Evolutionary conservation across 2,329 filamentous ascomycete genomes (phyloP).

Genomic region (Colletotrichum navitas): DNA sequence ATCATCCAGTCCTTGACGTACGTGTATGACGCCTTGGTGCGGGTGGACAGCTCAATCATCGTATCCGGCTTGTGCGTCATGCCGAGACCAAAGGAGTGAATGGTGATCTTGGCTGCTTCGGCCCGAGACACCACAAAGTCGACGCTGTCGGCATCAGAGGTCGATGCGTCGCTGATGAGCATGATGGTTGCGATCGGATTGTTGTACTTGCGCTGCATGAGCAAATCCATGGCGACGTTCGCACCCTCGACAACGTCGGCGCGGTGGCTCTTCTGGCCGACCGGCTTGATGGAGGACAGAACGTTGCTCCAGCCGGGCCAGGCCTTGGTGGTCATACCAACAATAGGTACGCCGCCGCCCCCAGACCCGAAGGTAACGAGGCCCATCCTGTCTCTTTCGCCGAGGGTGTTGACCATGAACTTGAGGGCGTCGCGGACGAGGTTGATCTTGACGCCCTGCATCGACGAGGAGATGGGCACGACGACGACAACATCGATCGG

Average conservation of each 20-base stretch:
- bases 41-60: conserved; percentile 96
- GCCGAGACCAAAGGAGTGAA: conserved; percentile 95
- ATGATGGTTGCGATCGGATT: conserved; percentile 96
- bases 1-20: conserved; percentile 99
- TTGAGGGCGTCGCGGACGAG: conserved; percentile 90
- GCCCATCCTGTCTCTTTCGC: conserved; percentile 95
- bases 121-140: conserved; percentile 98
- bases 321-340: conserved; percentile 97
- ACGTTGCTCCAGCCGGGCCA: conserved; percentile 94
- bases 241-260: conserved; percentile 98
- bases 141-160: conserved; percentile 92
- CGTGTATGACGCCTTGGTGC: conserved; percentile 96
- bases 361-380: conserved; percentile 97
- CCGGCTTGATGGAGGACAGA: conserved; percentile 87
- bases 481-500: conserved; percentile 96
- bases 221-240: conserved; percentile 96
- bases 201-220: conserved; percentile 97
- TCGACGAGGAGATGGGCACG: conserved; percentile 96
- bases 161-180: conserved; percentile 96
- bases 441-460: conserved; percentile 99
- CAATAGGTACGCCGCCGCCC: conserved; percentile 90
- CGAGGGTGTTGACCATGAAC: conserved; percentile 90
- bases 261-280: conserved; percentile 95
- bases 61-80: conserved; percentile 98
- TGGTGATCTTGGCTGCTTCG: conserved; percentile 96